phyloP scores from a whole-genome alignment of 2,329 filamentous ascomycete genomes.

The Aaosphaeria pasadenensis region DNA sequence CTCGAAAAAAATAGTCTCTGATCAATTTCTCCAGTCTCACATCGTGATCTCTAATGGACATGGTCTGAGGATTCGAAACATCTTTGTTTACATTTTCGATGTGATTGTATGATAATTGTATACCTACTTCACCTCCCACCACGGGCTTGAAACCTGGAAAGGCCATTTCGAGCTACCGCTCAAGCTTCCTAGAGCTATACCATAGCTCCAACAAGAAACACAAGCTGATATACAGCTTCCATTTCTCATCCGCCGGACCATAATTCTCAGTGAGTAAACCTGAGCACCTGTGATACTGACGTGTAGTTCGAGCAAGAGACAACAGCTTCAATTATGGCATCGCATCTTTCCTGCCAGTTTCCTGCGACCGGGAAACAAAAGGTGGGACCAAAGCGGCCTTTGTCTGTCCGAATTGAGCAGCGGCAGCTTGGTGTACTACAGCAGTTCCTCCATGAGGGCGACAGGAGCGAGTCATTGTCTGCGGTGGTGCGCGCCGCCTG shows the following conservation, averaged over 20 bases:
- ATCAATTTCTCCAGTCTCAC: too few species aligned
- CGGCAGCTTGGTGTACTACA: constrained; percentile 11
- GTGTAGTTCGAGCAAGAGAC: background rate
- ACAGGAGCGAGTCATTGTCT: constrained; percentile 7
- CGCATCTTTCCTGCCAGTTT: constrained; percentile 11
- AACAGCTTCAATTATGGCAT: constrained; percentile 7
- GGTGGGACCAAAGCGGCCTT: constrained; percentile 10
- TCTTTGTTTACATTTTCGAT: too few species aligned
- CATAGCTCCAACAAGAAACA: background rate
- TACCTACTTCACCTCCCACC: too few species aligned
- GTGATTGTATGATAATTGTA: too few species aligned
- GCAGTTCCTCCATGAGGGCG: constrained; percentile 4
- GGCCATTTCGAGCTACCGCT: too few species aligned
- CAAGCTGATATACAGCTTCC: background rate
- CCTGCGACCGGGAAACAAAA: constrained; percentile 6
- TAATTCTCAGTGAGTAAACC: background rate
- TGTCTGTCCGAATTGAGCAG: constrained; percentile 17
- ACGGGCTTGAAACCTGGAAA: too few species aligned
- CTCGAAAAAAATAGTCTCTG: too few species aligned
- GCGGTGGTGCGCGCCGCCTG: constrained; percentile 20
- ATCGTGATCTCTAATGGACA: too few species aligned
- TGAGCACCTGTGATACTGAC: background rate
- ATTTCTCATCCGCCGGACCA: background rate
- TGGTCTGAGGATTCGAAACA: too few species aligned
- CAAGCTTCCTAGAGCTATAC: too few species aligned